phyloP scores from a whole-genome alignment of 352 stramenopile species.

The Halophytophthora polymorphica region DNA sequence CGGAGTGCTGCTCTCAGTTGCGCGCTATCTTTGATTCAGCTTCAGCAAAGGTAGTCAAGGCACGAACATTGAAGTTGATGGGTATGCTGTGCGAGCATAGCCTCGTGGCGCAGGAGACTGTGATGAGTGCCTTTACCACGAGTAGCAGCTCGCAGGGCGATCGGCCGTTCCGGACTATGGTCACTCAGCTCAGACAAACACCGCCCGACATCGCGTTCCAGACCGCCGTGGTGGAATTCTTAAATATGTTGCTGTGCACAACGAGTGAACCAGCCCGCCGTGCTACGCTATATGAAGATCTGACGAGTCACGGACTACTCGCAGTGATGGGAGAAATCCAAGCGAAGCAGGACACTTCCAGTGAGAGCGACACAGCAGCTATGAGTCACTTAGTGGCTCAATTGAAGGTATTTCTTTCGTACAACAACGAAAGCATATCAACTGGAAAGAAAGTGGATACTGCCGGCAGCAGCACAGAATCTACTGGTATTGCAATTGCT shows the following conservation, averaged over 20 bases:
- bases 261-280: slow-evolving; percentile 26
- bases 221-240: slow-evolving; percentile 37
- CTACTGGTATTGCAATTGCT: too few species aligned
- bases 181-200: slow-evolving; percentile 23
- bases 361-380: not conserved
- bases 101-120: slow-evolving; percentile 17
- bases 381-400: slow-evolving; percentile 8
- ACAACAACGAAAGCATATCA: too few species aligned
- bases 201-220: slow-evolving; percentile 26
- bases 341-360: not conserved
- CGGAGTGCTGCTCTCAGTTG: slow-evolving; percentile 29
- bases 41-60: slow-evolving; percentile 19
- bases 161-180: slow-evolving; percentile 25
- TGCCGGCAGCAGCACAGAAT: too few species aligned
- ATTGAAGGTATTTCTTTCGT: slow-evolving; percentile 7
- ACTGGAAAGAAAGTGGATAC: too few species aligned
- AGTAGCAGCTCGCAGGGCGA: slow-evolving; percentile 3
- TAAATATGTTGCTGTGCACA: slow-evolving; percentile 40
- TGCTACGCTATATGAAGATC: slow-evolving; percentile 37
- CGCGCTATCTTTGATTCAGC: slow-evolving; percentile 25
- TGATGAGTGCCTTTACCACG: slow-evolving; percentile 28
- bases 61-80: slow-evolving; percentile 20
- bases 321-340: slow-evolving; percentile 26
- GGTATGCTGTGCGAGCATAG: slow-evolving; percentile 32
- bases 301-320: slow-evolving; percentile 32